Conservation (phyloP, 352 stramenopile genomes). For the Phytophthora constricta region DNA sequence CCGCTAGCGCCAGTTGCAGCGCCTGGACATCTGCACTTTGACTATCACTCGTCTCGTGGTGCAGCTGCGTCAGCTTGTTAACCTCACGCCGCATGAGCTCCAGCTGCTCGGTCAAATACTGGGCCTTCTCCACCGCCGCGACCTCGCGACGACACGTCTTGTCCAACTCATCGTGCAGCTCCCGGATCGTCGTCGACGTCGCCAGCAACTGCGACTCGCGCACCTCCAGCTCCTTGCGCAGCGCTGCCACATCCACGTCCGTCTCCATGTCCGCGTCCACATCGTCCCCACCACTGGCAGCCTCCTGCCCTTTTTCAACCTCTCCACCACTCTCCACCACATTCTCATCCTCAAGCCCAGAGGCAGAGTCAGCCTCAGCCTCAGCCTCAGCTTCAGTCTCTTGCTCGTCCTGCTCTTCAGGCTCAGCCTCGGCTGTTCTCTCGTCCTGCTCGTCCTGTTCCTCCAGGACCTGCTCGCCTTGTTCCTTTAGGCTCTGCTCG, state of each 20-base stretch:
- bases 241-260: conserved; percentile 13
- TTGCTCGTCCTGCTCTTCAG: conserved; percentile 14
- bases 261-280: conserved; percentile 4
- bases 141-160: conserved; percentile 73
- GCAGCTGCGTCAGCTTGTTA: conserved; percentile 55
- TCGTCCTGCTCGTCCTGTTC: no score
- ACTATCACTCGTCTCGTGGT: conserved; percentile 36
- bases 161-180: conserved; percentile 83
- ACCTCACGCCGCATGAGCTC: conserved; percentile 70
- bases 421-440: conserved; percentile 15
- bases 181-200: conserved; percentile 64
- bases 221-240: conserved; percentile 53
- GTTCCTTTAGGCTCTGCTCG: no score
- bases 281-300: conserved; percentile 1
- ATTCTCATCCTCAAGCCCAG: conserved; percentile 8
- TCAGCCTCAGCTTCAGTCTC: conserved; percentile 2
- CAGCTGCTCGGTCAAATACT: conserved; percentile 68
- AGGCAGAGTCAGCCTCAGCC: conserved; percentile 6
- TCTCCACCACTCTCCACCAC: not conserved
- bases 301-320: not conserved
- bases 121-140: conserved; percentile 61
- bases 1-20: conserved; percentile 65
- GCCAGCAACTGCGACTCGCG: conserved; percentile 74
- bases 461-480: no score
- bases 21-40: conserved; percentile 59